These are phyloP conservation scores for Penicillium hesseltinei DNA, from an alignment of 2,329 filamentous ascomycete genomes.

Conservation along the genomic window DNA sequence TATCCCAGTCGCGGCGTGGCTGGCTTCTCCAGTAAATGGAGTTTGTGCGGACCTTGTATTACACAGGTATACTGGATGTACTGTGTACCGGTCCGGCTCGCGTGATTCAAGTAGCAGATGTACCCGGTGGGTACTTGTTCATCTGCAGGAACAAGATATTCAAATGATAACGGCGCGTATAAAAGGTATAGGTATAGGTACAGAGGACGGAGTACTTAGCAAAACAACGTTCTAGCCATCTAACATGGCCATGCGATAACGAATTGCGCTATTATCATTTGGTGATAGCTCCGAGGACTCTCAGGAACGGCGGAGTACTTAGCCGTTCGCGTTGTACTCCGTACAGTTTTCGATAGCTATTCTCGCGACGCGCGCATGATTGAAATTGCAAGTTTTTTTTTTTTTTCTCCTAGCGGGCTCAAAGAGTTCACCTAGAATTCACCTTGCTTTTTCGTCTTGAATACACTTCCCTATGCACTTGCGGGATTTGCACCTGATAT, in stretches of 20 bases:
- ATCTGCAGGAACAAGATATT: conserved; percentile 7
- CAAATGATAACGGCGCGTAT: background rate
- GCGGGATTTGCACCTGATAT: conserved; percentile 31
- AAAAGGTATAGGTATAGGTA: background rate
- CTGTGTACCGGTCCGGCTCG: background rate
- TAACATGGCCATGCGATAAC: conserved; percentile 12
- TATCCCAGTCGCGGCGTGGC: conserved; percentile 15
- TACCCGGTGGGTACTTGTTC: conserved; percentile 2
- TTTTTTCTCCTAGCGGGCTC: too few relatives aligned
- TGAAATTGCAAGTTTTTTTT: background rate
- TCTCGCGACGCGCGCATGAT: conserved; percentile 10
- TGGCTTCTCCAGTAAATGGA: conserved; percentile 17
- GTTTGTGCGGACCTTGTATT: conserved; percentile 11
- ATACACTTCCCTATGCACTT: background rate
- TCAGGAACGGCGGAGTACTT: conserved; percentile 12
- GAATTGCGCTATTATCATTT: conserved; percentile 9
- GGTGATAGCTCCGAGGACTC: conserved; percentile 1
- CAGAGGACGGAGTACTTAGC: background rate
- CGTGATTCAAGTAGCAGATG: background rate
- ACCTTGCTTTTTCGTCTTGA: conserved; percentile 4
- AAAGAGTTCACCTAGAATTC: background rate
- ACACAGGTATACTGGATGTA: background rate
- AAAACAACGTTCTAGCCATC: background rate
- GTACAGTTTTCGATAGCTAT: background rate
- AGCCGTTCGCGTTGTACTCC: conserved; percentile 7